phyloP scores from a whole-genome alignment of 768 basidiomycete genomes.

The Cystobasidium tubakii region DNA sequence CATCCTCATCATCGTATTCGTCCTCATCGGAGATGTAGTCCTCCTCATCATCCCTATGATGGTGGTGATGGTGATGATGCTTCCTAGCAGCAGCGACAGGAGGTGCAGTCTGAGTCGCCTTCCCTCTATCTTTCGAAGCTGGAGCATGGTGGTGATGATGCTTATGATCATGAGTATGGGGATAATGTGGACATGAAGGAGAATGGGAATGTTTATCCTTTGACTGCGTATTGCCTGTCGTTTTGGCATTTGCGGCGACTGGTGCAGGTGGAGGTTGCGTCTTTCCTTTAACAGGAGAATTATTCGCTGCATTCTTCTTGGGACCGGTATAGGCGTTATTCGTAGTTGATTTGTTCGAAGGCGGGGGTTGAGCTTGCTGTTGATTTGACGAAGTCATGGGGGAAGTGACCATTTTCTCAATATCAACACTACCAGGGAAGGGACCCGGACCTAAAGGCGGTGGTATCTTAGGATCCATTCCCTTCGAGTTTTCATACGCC shows the following conservation, averaged over 20 bases:
- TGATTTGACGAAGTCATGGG: conserved; percentile 9
- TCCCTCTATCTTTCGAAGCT: conserved; percentile 48
- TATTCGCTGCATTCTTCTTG: conserved; percentile 6
- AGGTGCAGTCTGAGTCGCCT: conserved; percentile 45
- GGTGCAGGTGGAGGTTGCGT: conserved; percentile 27
- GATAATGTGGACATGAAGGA: conserved; percentile 44
- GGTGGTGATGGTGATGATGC: conserved; percentile 48
- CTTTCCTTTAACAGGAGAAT: neutral
- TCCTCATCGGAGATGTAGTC: conserved; percentile 58
- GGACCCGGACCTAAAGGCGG: conserved; percentile 94
- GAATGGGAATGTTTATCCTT: conserved; percentile 42
- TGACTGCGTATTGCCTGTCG: conserved; percentile 22
- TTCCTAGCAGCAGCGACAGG: conserved; percentile 55
- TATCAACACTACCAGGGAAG: conserved; percentile 94
- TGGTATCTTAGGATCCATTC: conserved; percentile 62
- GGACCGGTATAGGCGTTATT: conserved; percentile 7
- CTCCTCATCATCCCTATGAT: conserved; percentile 58
- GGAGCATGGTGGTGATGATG: conserved; percentile 38
- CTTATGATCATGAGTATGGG: conserved; percentile 40
- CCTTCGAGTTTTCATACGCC: conserved; percentile 75
- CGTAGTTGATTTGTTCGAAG: conserved; percentile 29
- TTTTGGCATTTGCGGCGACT: conserved; percentile 25
- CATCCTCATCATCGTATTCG: conserved; percentile 61
- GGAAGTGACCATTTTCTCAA: conserved; percentile 60
- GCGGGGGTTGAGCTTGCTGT: conserved; percentile 19